phyloP scores from a whole-genome alignment of 257 asterid species.

The Eustoma russellianum region DNA sequence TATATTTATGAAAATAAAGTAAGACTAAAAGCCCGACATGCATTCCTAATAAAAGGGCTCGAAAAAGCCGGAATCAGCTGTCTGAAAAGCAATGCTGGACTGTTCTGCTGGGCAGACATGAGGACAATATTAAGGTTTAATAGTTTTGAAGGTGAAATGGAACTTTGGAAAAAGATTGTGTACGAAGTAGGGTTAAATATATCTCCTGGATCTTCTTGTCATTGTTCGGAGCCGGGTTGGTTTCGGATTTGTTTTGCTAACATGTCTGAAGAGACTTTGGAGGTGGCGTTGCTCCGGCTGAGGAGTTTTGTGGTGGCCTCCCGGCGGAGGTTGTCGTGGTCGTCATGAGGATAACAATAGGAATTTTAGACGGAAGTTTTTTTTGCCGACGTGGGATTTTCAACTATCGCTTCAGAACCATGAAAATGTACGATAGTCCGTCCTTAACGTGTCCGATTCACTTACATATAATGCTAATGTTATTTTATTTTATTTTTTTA shows the following conservation, averaged over 20 bases:
- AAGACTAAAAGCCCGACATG: conserved; percentile 47
- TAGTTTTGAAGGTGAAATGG: conserved; percentile 53
- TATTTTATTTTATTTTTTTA: neutral
- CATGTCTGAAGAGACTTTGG: conserved; percentile 59
- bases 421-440: conserved; percentile 47
- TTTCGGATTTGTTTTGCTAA: conserved; percentile 75
- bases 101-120: conserved; percentile 86
- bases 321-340: neutral
- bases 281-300: conserved; percentile 43
- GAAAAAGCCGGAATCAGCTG: conserved; percentile 35
- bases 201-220: conserved; percentile 85
- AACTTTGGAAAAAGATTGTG: conserved; percentile 69
- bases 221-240: conserved; percentile 82
- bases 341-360: conserved; percentile 12
- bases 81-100: conserved; percentile 57
- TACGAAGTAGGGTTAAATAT: conserved; percentile 71
- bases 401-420: conserved; percentile 55
- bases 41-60: conserved; percentile 47
- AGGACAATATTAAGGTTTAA: conserved; percentile 40
- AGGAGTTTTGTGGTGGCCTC: conserved; percentile 29
- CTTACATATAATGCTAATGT: neutral
- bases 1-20: conserved; percentile 43
- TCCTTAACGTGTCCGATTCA: conserved; percentile 8
- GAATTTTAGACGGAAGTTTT: conserved; percentile 28
- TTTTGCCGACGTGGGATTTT: conserved; percentile 58